Conservation (phyloP, 2,329 filamentous ascomycete genomes). For the Monosporascus sp. region DNA sequence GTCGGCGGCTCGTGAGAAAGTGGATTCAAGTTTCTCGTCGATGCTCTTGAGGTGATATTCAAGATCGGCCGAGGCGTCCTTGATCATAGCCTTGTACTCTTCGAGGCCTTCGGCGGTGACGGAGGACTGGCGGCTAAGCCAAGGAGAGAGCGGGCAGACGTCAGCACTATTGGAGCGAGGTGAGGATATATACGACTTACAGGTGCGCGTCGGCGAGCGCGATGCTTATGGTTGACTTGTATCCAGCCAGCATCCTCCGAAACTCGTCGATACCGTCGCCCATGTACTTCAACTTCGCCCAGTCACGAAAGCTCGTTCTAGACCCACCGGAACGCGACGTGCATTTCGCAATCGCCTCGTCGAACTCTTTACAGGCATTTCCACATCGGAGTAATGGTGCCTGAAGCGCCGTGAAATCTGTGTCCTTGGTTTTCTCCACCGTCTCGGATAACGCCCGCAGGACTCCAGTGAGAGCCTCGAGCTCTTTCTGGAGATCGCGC, state of each 20-base stretch:
- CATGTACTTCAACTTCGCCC: slow-evolving; percentile 39
- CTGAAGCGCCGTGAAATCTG: slow-evolving; percentile 14
- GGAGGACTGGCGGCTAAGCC: slow-evolving; percentile 26
- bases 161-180: slow-evolving; percentile 5
- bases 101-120: slow-evolving; percentile 26
- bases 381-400: slow-evolving; percentile 36
- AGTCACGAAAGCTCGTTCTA: slow-evolving; percentile 38
- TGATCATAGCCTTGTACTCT: slow-evolving; percentile 29
- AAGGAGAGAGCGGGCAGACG: slow-evolving; percentile 2
- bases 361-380: slow-evolving; percentile 37
- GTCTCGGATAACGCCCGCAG: too few relatives aligned
- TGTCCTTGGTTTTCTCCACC: too few relatives aligned
- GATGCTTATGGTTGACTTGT: slow-evolving; percentile 37
- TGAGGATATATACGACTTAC: slow-evolving; percentile 25
- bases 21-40: slow-evolving; percentile 19
- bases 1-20: slow-evolving; percentile 11
- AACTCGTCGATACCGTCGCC: slow-evolving; percentile 38
- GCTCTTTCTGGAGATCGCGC: slow-evolving; percentile 35
- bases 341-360: slow-evolving; percentile 31
- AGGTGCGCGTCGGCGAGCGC: slow-evolving; percentile 34
- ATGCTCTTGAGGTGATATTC: too few relatives aligned
- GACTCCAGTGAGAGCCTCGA: slow-evolving; percentile 18
- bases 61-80: slow-evolving; percentile 18
- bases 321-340: slow-evolving; percentile 26
- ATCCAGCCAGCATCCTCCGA: slow-evolving; percentile 32